phyloP scores from a whole-genome alignment of 768 basidiomycete genomes.

The Tephrocybe sp. region DNA sequence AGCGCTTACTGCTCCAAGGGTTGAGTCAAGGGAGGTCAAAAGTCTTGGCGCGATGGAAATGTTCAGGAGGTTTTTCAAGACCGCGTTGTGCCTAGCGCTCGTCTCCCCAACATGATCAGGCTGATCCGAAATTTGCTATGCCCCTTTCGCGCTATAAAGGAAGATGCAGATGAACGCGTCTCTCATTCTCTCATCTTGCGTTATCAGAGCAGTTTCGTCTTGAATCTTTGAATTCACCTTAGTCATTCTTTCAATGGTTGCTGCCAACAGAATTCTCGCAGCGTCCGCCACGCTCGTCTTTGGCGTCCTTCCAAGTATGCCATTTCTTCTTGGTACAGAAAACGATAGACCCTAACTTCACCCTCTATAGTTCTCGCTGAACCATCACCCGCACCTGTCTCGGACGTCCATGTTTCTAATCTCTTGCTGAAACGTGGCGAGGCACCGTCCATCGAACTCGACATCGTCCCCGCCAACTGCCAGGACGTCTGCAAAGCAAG shows the following conservation, averaged over 20 bases:
- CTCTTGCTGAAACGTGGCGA: neutral
- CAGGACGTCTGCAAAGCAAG: neutral
- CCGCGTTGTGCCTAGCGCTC: too few relatives aligned
- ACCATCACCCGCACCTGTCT: neutral
- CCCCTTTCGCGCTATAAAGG: neutral
- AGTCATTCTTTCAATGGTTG: neutral
- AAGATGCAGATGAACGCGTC: neutral
- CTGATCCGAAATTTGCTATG: neutral
- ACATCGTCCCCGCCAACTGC: neutral
- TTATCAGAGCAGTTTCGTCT: neutral
- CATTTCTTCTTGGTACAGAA: neutral
- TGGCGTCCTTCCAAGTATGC: neutral
- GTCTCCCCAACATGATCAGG: too few relatives aligned
- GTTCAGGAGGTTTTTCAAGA: too few relatives aligned
- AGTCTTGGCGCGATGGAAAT: constrained; percentile 13
- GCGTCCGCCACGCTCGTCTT: neutral
- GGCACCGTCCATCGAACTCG: neutral
- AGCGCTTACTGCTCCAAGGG: too few relatives aligned
- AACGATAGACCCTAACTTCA: neutral
- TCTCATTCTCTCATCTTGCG: too few relatives aligned
- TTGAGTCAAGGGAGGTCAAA: constrained; percentile 21
- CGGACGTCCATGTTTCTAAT: neutral
- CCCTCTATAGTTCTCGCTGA: neutral
- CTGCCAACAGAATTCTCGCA: neutral
- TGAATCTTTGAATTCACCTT: neutral